These are phyloP conservation scores for Ottelia alismoides DNA, from an alignment of 106 monocot species.

Conservation along the genomic window DNA sequence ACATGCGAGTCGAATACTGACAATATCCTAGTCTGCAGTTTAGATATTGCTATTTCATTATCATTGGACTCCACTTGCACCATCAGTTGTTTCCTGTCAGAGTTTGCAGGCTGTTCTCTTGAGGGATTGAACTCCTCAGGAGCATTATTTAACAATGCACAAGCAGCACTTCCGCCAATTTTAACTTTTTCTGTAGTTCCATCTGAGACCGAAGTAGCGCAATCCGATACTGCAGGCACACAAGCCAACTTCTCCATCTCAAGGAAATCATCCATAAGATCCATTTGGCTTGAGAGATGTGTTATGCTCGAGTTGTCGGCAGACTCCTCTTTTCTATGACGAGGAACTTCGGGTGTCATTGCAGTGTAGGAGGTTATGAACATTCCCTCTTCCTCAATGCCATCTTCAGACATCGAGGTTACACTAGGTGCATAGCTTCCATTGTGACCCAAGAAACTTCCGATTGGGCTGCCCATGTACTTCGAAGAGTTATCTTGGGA, in stretches of 20 bases:
- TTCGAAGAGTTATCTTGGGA: slow-evolving; percentile 2
- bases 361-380: background rate
- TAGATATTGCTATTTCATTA: no score
- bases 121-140: no score
- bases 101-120: no score
- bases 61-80: no score
- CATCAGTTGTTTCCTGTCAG: no score
- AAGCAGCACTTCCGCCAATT: background rate
- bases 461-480: background rate
- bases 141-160: no score
- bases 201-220: background rate
- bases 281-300: background rate
- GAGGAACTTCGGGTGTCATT: background rate
- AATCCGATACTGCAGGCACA: background rate
- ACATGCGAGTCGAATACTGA: no score
- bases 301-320: background rate
- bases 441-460: slow-evolving; percentile 3
- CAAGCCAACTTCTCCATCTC: slow-evolving; percentile 34
- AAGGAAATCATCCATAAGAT: slow-evolving; percentile 33
- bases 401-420: background rate
- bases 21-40: no score
- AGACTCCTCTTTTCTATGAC: slow-evolving; percentile 1
- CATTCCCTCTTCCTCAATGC: background rate
- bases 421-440: background rate
- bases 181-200: no score